Conservation (phyloP, 2,329 filamentous ascomycete species). For the Exophiala spinifera region DNA sequence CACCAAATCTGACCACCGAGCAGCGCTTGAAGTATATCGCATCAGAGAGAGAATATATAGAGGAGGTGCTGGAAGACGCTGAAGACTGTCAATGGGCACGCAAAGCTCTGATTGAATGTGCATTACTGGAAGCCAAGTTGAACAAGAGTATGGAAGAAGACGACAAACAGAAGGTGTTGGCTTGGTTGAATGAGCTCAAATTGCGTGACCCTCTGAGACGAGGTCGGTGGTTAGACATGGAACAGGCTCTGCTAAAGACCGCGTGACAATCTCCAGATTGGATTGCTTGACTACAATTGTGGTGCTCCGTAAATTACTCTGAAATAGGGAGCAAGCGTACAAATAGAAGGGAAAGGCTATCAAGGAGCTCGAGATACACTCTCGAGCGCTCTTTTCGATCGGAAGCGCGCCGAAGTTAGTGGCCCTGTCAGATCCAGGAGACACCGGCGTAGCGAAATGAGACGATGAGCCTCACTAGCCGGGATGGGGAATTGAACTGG, state of each 20-base stretch:
- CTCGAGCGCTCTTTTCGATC: not conserved
- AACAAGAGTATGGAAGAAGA: conserved; percentile 42
- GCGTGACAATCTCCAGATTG: not conserved
- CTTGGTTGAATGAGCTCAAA: conserved; percentile 64
- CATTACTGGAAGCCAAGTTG: conserved; percentile 54
- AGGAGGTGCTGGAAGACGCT: conserved; percentile 62
- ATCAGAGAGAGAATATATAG: conserved; percentile 70
- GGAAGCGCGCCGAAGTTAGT: not conserved
- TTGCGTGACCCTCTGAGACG: conserved; percentile 69
- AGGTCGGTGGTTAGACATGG: conserved; percentile 73
- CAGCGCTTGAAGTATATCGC: conserved; percentile 65
- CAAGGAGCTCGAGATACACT: no score
- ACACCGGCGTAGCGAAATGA: not conserved
- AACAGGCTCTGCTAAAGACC: conserved; percentile 35
- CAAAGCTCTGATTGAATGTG: conserved; percentile 76
- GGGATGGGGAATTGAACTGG: not conserved
- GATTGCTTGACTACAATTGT: not conserved
- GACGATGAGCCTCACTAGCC: no score
- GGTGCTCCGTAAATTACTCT: no score
- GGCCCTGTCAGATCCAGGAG: not conserved
- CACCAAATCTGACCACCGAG: conserved; percentile 58
- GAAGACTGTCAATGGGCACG: conserved; percentile 84
- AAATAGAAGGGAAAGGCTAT: no score
- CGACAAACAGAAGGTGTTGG: conserved; percentile 45
- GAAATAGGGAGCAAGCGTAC: no score